Base-by-base conservation (phyloP, 441 rosid species). In the Adansonia grandidieri region DNA sequence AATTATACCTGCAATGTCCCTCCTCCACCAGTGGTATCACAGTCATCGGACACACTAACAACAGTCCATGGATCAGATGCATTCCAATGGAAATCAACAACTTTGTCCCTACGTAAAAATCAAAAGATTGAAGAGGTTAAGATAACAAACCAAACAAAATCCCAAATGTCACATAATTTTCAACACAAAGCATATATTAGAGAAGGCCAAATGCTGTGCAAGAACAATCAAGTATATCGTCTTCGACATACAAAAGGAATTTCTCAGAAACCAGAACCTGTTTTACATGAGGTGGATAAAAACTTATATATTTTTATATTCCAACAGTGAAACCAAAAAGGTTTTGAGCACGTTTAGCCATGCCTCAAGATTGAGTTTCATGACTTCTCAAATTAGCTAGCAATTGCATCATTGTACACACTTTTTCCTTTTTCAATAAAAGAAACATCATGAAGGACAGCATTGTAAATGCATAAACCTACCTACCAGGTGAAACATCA, bases 21-120 rank as follows among this genome's bases (percentile, higher is more conserved):
- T 0, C 99, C 99, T 75, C 99, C 99, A 58, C 99, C 99, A 11
- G 95, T 91, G 22, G 89, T 86, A 62, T 93, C 98, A 84, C 98
- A 92, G 84, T 96, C 99, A 86, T 94, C 99, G 3, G 99, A 94
- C 28, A 96, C 99, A 78, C 99, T 96, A 24, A 94, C 98, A 78
- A 94, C 79, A 6, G 98, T 96, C 99, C 99, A 96, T 14, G 99
- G 98, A 82, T 96, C 99, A 22, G 90, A 82, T 22, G 91, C 70
- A 77, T 96, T 91, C 98, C 98, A 94, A 80, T 96, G 99, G 84
- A 93, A 96, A 80, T 96, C 99, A 40, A 96, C 98, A 47, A 96
- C 98, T 80, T 94, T 96, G 88, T 96, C 99, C 91, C 99, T 94
- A 82, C 42, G 75, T 56, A 64, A 65, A 81, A 24, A 44, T 56